Conservation (phyloP, 2,329 filamentous ascomycete genomes). For the Penicillium polonicum region DNA sequence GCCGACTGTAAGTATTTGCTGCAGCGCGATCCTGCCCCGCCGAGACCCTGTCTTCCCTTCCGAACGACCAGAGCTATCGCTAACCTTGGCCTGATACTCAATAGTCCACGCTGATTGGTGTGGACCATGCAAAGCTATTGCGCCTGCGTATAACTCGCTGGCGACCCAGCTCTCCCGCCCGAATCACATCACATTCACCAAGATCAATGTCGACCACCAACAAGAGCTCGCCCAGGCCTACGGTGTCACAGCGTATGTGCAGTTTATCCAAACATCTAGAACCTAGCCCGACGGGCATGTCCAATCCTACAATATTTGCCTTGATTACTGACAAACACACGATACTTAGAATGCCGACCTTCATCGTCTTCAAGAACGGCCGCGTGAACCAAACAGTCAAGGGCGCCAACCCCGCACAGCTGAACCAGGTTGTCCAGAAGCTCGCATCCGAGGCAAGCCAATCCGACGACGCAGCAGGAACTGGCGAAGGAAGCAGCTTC, state of each 20-base stretch:
- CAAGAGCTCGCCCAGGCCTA: slow-evolving; percentile 72
- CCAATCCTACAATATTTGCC: background rate
- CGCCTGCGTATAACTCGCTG: slow-evolving; percentile 77
- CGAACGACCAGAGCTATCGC: slow-evolving; percentile 17
- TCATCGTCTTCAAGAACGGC: slow-evolving; percentile 79
- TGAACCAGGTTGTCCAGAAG: slow-evolving; percentile 70
- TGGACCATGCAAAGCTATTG: slow-evolving; percentile 78
- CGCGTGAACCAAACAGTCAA: slow-evolving; percentile 66
- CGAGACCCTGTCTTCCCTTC: slow-evolving; percentile 7
- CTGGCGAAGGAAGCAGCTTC: slow-evolving; percentile 43
- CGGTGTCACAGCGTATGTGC: slow-evolving; percentile 62
- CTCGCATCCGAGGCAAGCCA: slow-evolving; percentile 63
- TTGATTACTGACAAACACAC: slow-evolving; percentile 32
- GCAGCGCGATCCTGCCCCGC: slow-evolving; percentile 13
- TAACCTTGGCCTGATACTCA: slow-evolving; percentile 20
- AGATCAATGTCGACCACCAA: slow-evolving; percentile 79
- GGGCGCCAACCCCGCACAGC: slow-evolving; percentile 70
- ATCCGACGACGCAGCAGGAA: slow-evolving; percentile 42
- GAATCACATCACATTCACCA: slow-evolving; percentile 76
- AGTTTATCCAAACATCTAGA: background rate
- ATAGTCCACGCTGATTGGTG: slow-evolving; percentile 88
- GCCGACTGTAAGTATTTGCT: slow-evolving; percentile 71
- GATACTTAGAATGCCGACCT: slow-evolving; percentile 69
- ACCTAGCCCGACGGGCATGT: background rate
- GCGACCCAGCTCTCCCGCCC: slow-evolving; percentile 68